These are phyloP conservation scores for Catharanthus roseus DNA, from an alignment of 257 asterid genomes.

Conservation along the genomic window DNA sequence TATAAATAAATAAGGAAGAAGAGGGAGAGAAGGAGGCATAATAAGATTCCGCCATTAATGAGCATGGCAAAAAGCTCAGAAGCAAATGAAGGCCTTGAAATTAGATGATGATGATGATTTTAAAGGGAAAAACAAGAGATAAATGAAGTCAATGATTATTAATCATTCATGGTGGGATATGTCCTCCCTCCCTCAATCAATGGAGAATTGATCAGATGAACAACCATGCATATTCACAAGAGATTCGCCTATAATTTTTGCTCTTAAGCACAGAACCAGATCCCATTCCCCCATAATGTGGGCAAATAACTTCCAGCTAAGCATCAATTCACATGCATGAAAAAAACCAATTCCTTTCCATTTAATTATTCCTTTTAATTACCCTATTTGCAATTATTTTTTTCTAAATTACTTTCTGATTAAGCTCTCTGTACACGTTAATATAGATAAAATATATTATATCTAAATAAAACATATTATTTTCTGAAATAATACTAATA, in stretches of 20 bases:
- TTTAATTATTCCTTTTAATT: not conserved
- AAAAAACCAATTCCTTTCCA: not conserved
- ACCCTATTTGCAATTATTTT: too few species aligned
- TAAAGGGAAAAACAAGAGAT: not conserved
- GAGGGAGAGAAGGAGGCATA: too few species aligned
- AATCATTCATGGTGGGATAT: too few species aligned
- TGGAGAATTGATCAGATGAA: constrained; percentile 4
- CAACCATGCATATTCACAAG: not conserved
- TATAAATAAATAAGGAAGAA: too few species aligned
- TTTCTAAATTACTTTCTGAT: too few species aligned
- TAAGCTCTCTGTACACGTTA: too few species aligned
- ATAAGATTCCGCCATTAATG: not conserved
- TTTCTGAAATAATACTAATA: too few species aligned
- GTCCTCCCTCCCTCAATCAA: constrained; percentile 2
- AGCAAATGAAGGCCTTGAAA: not conserved
- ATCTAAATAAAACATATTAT: too few species aligned
- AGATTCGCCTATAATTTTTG: not conserved
- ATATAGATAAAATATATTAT: too few species aligned
- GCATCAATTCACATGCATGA: constrained; percentile 19
- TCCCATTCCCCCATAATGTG: constrained; percentile 1
- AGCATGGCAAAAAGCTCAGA: not conserved
- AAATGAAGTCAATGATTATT: not conserved
- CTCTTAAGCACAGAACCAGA: too few species aligned
- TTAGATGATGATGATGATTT: too few species aligned
- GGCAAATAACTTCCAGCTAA: constrained; percentile 6